Evolutionary conservation across 345 rosid genomes (phyloP).

Genomic region (Combretum micranthum): DNA sequence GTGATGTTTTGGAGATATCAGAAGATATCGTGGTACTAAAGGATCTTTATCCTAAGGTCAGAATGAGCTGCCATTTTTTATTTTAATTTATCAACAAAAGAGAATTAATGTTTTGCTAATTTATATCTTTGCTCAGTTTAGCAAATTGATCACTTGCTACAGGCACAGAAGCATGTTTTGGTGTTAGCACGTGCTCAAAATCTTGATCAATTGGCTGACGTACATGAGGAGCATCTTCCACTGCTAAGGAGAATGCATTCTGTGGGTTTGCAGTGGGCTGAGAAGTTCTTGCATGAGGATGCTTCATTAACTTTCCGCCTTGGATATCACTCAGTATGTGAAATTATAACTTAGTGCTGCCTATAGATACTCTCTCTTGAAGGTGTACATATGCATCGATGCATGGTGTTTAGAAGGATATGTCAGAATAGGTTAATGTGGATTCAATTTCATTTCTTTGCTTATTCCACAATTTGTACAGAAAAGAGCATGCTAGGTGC

Average conservation of each 20-base stretch:
- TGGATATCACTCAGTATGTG: constrained; percentile 83
- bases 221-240: constrained; percentile 48
- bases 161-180: constrained; percentile 78
- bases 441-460: too few relatives aligned
- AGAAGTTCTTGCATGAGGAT: constrained; percentile 63
- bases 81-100: not conserved
- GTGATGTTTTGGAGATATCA: constrained; percentile 45
- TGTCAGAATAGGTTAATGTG: too few relatives aligned
- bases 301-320: constrained; percentile 71
- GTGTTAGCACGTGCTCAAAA: constrained; percentile 54
- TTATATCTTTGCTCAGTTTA: constrained; percentile 2
- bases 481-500: too few relatives aligned
- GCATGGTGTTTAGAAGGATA: too few relatives aligned
- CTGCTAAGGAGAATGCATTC: constrained; percentile 56
- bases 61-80: not conserved
- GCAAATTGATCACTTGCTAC: constrained; percentile 2
- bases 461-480: too few relatives aligned
- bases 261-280: constrained; percentile 64
- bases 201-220: constrained; percentile 67
- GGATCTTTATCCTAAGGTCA: constrained; percentile 82
- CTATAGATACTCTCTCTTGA: too few relatives aligned
- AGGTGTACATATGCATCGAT: too few relatives aligned
- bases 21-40: constrained; percentile 62
- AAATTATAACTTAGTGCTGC: too few relatives aligned
- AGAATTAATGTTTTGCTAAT: not conserved